phyloP scores from a whole-genome alignment of 768 basidiomycete species.

The Phaeolepiota aurea region DNA sequence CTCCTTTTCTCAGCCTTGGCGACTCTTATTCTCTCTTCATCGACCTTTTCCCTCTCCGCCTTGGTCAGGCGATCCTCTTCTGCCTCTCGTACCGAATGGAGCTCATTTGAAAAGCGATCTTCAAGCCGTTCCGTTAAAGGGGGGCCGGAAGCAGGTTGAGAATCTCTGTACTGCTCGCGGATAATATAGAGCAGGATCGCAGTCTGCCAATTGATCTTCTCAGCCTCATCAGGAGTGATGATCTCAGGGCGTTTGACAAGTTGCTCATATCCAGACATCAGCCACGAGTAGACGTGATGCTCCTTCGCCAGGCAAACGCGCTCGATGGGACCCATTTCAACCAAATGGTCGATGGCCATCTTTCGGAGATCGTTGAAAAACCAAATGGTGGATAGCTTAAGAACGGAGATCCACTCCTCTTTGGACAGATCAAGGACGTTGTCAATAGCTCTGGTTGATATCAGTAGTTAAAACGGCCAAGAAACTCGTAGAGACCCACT shows the following conservation, averaged over 20 bases:
- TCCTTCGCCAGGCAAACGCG: constrained; percentile 23
- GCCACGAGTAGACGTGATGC: constrained; percentile 23
- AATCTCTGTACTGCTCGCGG: too few relatives aligned
- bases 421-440: constrained; percentile 1
- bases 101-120: too few relatives aligned
- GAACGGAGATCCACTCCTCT: constrained; percentile 26
- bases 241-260: constrained; percentile 15
- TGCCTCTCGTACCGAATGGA: too few relatives aligned
- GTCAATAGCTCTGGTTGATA: too few relatives aligned
- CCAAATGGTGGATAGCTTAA: constrained; percentile 33
- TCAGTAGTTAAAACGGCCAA: too few relatives aligned
- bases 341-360: constrained; percentile 18
- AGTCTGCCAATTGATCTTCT: constrained; percentile 14
- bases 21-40: too few relatives aligned
- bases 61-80: too few relatives aligned
- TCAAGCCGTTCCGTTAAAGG: too few relatives aligned
- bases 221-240: constrained; percentile 16
- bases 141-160: too few relatives aligned
- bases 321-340: constrained; percentile 13
- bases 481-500: too few relatives aligned
- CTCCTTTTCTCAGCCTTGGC: too few relatives aligned
- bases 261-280: constrained; percentile 16
- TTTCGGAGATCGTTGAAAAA: constrained; percentile 19
- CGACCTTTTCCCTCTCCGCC: too few relatives aligned
- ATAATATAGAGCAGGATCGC: constrained; percentile 11